Base-by-base conservation (phyloP, 2,329 filamentous ascomycete species). In the Diaporthe vaccinii region DNA sequence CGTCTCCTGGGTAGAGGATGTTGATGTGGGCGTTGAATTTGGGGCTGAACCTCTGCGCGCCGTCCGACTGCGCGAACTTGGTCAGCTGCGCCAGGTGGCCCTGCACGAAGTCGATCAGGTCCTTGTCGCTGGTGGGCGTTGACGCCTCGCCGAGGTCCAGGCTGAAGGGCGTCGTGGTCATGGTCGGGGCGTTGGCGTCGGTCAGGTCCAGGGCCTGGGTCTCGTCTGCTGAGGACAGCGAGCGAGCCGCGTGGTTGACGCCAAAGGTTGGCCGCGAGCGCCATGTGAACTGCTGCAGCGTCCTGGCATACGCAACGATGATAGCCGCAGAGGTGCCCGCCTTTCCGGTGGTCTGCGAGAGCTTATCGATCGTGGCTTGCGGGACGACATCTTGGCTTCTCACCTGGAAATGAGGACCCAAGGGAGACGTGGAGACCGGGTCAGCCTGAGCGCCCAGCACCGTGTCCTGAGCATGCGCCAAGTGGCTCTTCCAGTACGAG, bases 21-120 rank as follows among this genome's bases (percentile, higher is more conserved):
- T 78, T 78, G 73, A 78, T 67, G 44, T 77, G 28, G 1, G 77
- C 58, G 65, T 78, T 78, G 76, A 53, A 78, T 14, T 4, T 59
- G 51, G 77, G 70, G 5, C 70, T 58, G 28, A 78, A 68, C 51
- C 46, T 51, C 65, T 72, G 67, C 22, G 72, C 44, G 34, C 44
- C 9, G 58, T 78, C 76, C 14, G 77, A 76, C 58, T 78, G 77
- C 3, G 77, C 70, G 22, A 76, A 78, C 36, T 74, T 74, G 41
- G 76, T 73, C 34, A 78, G 74, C 49, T 74, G 70, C 20, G 75
- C 77, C n/a, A 78, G 72, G 59, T 77, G 76, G 20, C 34, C 71
- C 6, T 61, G 77, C 4, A 78, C 72, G n/a, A 73, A 25, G 51
- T 53, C 57, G 25, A 73, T 55, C 34, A 73, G 46, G 12, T 62